These are phyloP conservation scores for Candida quercuum DNA, from an alignment of 805 yeast genomes.

Conservation along the genomic window DNA sequence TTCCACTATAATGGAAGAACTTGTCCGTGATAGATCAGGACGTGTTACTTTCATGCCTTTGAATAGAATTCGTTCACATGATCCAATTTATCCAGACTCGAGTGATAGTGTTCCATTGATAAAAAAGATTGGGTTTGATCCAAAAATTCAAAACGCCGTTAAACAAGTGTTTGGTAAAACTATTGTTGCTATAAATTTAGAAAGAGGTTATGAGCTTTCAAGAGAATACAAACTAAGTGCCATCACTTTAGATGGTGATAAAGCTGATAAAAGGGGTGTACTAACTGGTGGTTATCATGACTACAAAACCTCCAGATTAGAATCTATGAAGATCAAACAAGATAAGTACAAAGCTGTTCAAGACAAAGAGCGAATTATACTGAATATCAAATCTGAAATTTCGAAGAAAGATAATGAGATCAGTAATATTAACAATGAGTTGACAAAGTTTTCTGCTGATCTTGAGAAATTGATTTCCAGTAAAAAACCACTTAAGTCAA, in stretches of 20 bases:
- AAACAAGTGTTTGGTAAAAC: conserved; percentile 78
- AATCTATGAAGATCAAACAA: conserved; percentile 54
- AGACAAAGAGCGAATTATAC: conserved; percentile 34
- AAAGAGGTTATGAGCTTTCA: conserved; percentile 63
- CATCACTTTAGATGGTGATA: conserved; percentile 89
- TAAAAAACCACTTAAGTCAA: conserved; percentile 38
- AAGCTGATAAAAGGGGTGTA: conserved; percentile 79
- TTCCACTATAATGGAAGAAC: conserved; percentile 67
- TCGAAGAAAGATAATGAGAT: conserved; percentile 45
- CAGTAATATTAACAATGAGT: conserved; percentile 41
- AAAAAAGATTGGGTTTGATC: conserved; percentile 61
- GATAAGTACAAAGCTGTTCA: conserved; percentile 45
- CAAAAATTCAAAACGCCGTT: conserved; percentile 58
- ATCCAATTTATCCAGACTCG: conserved; percentile 52
- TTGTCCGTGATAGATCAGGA: conserved; percentile 66
- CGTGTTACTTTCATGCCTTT: conserved; percentile 90
- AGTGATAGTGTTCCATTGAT: conserved; percentile 70
- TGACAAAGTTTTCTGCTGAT: conserved; percentile 27
- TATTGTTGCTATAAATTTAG: conserved; percentile 67
- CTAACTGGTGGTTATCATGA: conserved; percentile 86
- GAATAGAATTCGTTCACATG: conserved; percentile 49
- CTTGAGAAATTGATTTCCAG: conserved; percentile 39
- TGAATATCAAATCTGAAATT: conserved; percentile 33
- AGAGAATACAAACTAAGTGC: conserved; percentile 58
- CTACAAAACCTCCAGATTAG: conserved; percentile 61